These are phyloP conservation scores for Candida gigantensis DNA, from an alignment of 1,139 yeast genomes.

Conservation along the genomic window DNA sequence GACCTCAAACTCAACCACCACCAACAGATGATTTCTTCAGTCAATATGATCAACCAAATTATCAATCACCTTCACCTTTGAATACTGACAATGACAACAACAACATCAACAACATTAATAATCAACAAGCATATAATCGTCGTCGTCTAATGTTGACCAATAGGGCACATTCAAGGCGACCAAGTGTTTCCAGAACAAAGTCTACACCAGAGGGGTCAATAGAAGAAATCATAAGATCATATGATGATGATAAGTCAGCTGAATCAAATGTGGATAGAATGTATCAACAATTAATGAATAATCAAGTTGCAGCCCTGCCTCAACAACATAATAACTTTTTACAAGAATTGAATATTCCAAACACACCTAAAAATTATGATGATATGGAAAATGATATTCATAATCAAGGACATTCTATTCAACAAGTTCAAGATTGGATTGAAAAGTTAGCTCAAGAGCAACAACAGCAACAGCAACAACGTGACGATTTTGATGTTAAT, in stretches of 20 bases:
- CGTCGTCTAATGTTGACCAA: constrained; percentile 48
- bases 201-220: constrained; percentile 25
- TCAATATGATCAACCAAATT: not conserved
- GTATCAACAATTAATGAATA: constrained; percentile 33
- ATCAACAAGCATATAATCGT: constrained; percentile 24
- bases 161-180: constrained; percentile 32
- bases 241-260: constrained; percentile 16
- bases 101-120: constrained; percentile 6
- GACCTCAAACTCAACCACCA: constrained; percentile 11
- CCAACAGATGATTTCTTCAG: constrained; percentile 8
- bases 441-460: constrained; percentile 44
- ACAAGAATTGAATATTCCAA: constrained; percentile 25
- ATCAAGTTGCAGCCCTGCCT: constrained; percentile 20
- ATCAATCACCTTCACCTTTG: constrained; percentile 16
- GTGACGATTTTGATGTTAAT: constrained; percentile 41
- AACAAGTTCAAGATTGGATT: constrained; percentile 62
- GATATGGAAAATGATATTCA: constrained; percentile 43
- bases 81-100: constrained; percentile 8
- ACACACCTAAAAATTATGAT: constrained; percentile 12
- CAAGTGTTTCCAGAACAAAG: constrained; percentile 14
- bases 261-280: constrained; percentile 26
- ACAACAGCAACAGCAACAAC: constrained; percentile 33
- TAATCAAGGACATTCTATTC: constrained; percentile 56
- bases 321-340: constrained; percentile 37
- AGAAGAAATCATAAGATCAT: constrained; percentile 39